These are phyloP conservation scores for Echeveria elegans DNA, from an alignment of 164 flowering plant species.

Conservation along the genomic window DNA sequence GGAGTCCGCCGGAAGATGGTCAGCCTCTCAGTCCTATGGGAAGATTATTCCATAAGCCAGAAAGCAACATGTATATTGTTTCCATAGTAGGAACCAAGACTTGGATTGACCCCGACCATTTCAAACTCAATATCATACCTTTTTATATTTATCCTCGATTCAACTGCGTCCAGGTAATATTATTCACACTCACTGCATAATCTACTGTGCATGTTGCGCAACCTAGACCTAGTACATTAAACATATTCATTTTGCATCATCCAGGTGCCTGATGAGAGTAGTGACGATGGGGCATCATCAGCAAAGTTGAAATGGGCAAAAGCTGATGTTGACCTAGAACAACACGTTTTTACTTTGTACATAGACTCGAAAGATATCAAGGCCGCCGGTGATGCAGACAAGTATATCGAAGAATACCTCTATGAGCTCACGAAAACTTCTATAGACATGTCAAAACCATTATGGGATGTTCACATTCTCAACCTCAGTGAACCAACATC, in stretches of 20 bases:
- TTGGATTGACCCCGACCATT: slow-evolving; percentile 13
- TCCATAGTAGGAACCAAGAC: slow-evolving; percentile 34
- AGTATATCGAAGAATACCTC: slow-evolving; percentile 42
- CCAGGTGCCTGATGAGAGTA: slow-evolving; percentile 22
- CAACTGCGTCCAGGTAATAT: slow-evolving; percentile 30
- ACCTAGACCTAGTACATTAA: no score
- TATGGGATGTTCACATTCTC: slow-evolving; percentile 61
- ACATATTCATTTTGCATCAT: not conserved
- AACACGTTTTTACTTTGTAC: slow-evolving; percentile 32
- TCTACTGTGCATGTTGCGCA: not conserved
- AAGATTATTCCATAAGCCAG: slow-evolving; percentile 31
- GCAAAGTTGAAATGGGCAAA: slow-evolving; percentile 28
- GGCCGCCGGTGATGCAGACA: slow-evolving; percentile 21
- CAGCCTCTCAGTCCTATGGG: slow-evolving; percentile 40
- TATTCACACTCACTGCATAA: not conserved
- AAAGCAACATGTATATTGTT: slow-evolving; percentile 27
- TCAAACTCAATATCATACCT: slow-evolving; percentile 16
- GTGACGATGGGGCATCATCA: slow-evolving; percentile 11
- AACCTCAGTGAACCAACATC: slow-evolving; percentile 28
- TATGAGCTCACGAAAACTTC: slow-evolving; percentile 24
- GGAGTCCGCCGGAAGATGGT: slow-evolving; percentile 10
- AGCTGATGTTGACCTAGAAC: slow-evolving; percentile 30
- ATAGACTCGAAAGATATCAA: slow-evolving; percentile 14
- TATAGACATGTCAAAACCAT: slow-evolving; percentile 42
- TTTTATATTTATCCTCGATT: slow-evolving; percentile 39